Base-by-base conservation (phyloP, 2,329 filamentous ascomycete species). In the Didymella segeticola region DNA sequence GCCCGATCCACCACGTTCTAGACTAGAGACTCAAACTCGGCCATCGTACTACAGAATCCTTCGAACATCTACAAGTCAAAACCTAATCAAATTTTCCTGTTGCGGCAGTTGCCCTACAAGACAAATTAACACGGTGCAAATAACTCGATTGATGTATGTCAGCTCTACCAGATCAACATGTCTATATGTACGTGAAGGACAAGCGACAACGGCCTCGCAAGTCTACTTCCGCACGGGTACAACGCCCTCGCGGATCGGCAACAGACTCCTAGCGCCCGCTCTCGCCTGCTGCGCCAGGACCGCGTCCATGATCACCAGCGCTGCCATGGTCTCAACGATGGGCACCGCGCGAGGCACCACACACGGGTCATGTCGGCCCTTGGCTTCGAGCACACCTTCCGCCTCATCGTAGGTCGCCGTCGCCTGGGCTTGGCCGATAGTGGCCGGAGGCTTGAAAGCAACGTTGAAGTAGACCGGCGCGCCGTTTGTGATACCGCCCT, bases 401-500 rank as follows among this genome's bases (percentile, higher is more conserved):
- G 82, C 79, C 38, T 88, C 89, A 56, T 89, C 88, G 76, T 96
- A 98, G 9, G 85, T 89, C 8, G 88, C 87, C 0, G 95, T 98
- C 12, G 82, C 83, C 79, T 98, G 93, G 36, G 90, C 89, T 77
- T 93, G 89, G 38, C 90, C 89, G 71, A 98, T 98, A 3, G 95
- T 98, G 25, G 93, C 93, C 2, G 93, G 87, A 9, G 93, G 90
- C 83, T 98, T 98, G 86, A 98, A 98, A 14, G 86, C 93, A 5
- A 96, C 88, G 43, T 89, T 87, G 85, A 98, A 98, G 83, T 95
- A 98, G 78, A 98, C 91, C 54, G 88, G 89, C 30, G 91, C 90
- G 53, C 93, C 95, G 76, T 98, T 98, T 43, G 89, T 89, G 77
- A 98, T 98, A 46, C 93, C 93, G 36, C 93, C 95, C 79, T 98